Evolutionary conservation across 352 stramenopile genomes (phyloP).

Genomic region (Elongisporangium prolatum): DNA sequence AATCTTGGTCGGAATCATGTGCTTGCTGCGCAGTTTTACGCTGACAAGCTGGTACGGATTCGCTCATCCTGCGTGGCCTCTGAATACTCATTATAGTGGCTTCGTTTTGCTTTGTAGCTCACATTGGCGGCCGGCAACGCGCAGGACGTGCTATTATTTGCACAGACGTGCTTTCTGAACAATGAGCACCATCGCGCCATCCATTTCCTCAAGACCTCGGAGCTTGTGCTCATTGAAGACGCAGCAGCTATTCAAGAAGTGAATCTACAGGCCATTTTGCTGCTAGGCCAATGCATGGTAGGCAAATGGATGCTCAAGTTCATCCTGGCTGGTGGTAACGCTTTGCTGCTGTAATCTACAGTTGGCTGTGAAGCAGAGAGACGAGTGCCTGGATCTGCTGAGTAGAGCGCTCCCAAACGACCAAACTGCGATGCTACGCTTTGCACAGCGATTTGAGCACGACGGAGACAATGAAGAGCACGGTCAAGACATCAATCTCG

Average conservation of each 20-base stretch:
- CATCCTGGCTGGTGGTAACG: background rate
- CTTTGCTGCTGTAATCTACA: slow-evolving; percentile 8
- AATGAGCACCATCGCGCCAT: slow-evolving; percentile 76
- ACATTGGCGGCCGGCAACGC: slow-evolving; percentile 44
- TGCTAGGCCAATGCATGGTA: slow-evolving; percentile 75
- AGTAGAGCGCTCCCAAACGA: slow-evolving; percentile 50
- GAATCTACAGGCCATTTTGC: slow-evolving; percentile 43
- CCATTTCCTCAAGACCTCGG: slow-evolving; percentile 53
- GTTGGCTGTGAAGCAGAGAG: slow-evolving; percentile 77
- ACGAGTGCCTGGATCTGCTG: slow-evolving; percentile 77
- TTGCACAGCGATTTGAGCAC: slow-evolving; percentile 35
- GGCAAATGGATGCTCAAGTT: background rate
- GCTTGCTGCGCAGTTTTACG: slow-evolving; percentile 64
- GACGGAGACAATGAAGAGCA: slow-evolving; percentile 15
- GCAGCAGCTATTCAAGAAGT: slow-evolving; percentile 9
- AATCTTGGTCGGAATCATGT: slow-evolving; percentile 52
- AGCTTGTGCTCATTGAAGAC: slow-evolving; percentile 31
- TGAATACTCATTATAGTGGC: background rate
- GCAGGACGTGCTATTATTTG: slow-evolving; percentile 69
- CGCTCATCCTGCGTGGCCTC: background rate
- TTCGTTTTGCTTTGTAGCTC: slow-evolving; percentile 13
- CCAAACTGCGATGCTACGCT: slow-evolving; percentile 46
- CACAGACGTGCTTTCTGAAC: slow-evolving; percentile 64
- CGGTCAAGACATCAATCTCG: slow-evolving; percentile 55
- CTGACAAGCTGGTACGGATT: slow-evolving; percentile 57